A percentile compares a stretch with the other conserved stretches of the same genome.
Conservation (phyloP, 2,329 filamentous ascomycete species). For the Penicillium sp. region DNA sequence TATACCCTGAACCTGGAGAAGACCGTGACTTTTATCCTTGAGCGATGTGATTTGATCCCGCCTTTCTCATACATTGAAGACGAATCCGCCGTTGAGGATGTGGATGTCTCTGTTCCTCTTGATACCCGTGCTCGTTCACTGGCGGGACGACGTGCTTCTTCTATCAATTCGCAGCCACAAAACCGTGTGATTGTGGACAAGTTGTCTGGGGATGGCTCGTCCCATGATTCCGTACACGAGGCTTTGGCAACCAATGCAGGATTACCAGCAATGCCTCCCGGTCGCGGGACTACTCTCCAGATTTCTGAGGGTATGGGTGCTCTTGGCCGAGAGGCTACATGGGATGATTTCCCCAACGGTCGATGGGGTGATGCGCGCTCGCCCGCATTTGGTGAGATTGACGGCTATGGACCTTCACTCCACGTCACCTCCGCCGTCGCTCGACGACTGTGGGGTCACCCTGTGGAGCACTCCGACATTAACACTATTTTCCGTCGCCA, state of each 20-base stretch:
- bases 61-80: conserved; percentile 42
- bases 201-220: conserved; percentile 32
- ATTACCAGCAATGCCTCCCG: conserved; percentile 65
- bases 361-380: conserved; percentile 91
- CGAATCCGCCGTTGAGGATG: conserved; percentile 43
- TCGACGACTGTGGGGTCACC: conserved; percentile 77
- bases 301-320: conserved; percentile 91
- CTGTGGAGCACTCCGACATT: conserved; percentile 65
- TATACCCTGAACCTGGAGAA: conserved; percentile 97
- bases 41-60: conserved; percentile 78
- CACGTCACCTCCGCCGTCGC: conserved; percentile 85
- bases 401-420: conserved; percentile 94
- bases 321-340: conserved; percentile 88
- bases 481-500: conserved; percentile 74
- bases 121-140: conserved; percentile 31
- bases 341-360: conserved; percentile 97
- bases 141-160: conserved; percentile 57
- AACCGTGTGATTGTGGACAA: conserved; percentile 80
- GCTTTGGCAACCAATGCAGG: conserved; percentile 71
- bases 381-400: conserved; percentile 91
- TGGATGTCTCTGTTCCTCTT: conserved; percentile 22
- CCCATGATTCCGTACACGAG: conserved; percentile 50
- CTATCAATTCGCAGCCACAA: conserved; percentile 75
- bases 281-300: conserved; percentile 76
- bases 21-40: conserved; percentile 86